phyloP scores from a whole-genome alignment of 2,329 filamentous ascomycete species.

The Penicillium polonicum region DNA sequence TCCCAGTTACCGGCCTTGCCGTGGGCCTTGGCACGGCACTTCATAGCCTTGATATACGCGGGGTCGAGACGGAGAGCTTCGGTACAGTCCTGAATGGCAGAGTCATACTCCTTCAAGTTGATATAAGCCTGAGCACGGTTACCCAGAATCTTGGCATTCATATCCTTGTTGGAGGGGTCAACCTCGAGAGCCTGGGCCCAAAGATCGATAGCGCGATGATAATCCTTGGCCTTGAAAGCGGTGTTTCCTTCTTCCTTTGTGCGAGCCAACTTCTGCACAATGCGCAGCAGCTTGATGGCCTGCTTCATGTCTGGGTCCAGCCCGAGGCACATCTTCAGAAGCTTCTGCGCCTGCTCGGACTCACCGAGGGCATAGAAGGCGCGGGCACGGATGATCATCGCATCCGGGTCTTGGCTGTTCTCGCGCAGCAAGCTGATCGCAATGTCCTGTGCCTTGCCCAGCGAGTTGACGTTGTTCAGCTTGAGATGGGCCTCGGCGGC shows the following conservation, averaged over 20 bases:
- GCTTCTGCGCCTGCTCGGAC: conserved; percentile 89
- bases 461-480: conserved; percentile 84
- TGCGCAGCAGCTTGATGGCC: conserved; percentile 82
- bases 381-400: conserved; percentile 81
- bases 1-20: conserved; percentile 89
- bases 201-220: conserved; percentile 76
- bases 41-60: conserved; percentile 82
- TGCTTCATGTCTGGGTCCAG: conserved; percentile 90
- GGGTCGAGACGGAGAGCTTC: conserved; percentile 79
- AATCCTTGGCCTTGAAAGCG: conserved; percentile 82
- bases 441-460: conserved; percentile 89
- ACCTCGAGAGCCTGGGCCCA: conserved; percentile 81
- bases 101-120: conserved; percentile 75
- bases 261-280: conserved; percentile 86
- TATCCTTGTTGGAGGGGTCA: conserved; percentile 84
- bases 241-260: conserved; percentile 93
- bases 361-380: conserved; percentile 89
- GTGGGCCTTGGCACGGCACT: conserved; percentile 87
- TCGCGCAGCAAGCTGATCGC: conserved; percentile 81
- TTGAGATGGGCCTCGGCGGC: conserved; percentile 87
- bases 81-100: conserved; percentile 82
- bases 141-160: conserved; percentile 90
- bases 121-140: conserved; percentile 86
- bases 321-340: conserved; percentile 83
- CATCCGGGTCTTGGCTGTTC: conserved; percentile 92